Evolutionary conservation across 2,329 filamentous ascomycete species (phyloP), one percentile per base, ranked within the genome.

Genomic region (Aspergillus cejpii): DNA sequence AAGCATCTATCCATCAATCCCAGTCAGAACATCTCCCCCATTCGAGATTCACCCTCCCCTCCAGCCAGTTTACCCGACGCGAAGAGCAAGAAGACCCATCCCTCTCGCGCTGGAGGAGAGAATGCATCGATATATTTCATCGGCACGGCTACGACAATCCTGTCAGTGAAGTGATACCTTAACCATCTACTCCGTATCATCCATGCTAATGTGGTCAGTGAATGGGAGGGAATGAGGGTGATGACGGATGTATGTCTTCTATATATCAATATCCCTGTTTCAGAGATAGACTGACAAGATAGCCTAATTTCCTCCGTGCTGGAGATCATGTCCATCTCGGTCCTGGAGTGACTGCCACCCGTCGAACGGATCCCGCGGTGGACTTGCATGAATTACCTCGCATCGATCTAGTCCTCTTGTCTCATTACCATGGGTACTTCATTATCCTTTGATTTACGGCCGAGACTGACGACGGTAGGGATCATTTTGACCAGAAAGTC

Each of bases 321-420:
- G 80, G 80, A 24, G 79, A 83, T 54, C 78, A 84, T 53, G 79
- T 84, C 6, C 80, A 84, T 58, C 73, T 84, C 1, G 81, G 80
- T 0, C 80, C 81, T 0, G 80, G 80, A 1, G 79, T 84, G 1
- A 76, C 71, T 2, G 75, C 70, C 1, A 70, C 69, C 19, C 69
- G 80, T 1, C 61, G 64, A 19, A 83, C 76, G 0, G 75, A 84
- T 50, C 80, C 80, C 17, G 77, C 78, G 0, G 69, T 84, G 12
- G 74, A 82, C 45, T 58, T 84, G 4, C 70, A 80, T 38, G 69
- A 78, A 21, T 65, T 84, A 1, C 81, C 81, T 1, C 67, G 72
- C 1, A 70, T 84, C 15, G 79, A 84, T 56, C 65, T 71, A 1
- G 72, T 85, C 2, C 66, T 84, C 24, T 65, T 85, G 1, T 80